Base-by-base conservation (phyloP, 129 eudicot species). In the Flaveria brownii region DNA sequence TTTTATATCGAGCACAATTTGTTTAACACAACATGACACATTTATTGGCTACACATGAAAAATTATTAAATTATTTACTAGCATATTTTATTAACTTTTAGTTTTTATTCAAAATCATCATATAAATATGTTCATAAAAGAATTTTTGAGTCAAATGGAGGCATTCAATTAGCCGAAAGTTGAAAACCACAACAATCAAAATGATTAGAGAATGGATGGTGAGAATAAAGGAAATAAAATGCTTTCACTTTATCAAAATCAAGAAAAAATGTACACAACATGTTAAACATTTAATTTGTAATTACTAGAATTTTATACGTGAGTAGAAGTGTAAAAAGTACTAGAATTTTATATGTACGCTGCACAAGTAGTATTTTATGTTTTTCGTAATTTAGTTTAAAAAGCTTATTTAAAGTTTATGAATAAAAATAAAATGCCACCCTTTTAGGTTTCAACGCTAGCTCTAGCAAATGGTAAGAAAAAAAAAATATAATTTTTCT, bases 161-260 rank as follows among this genome's bases (percentile, higher is more conserved):
- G 67, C 77, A 56, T 72, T 72, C 52, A 72, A 72, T 72, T 72
- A 72, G 77, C 77, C 77, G 77, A 72, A 72, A 72, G 77, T 72
- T 72, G 77, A 72, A 18, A 65, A 55, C 56, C 77, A 72, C 67
- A 56, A 33, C 77, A 14, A 55, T 56, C 39, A 55, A 36, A 57
- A 72, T 72, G 52, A 72, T 72, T 72, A 46, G 67, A 54, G 67
- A 55, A 36, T 36, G 77, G 67, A 77, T 68, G 70, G 81, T 56
- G 46, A 41, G 54, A 46, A 70, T 60, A 45, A 54, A 77, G 52
- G 33, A 68, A 68, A 65, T 43, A 18, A 68, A 41, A 23, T 25
- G 69, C 59, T 20, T 67, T 68, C 57, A 68, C 75, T 77, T 77
- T 77, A 65, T 76, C 54, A 65, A 36, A 51, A 76, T 50, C 55